A percentile compares a stretch with the other conserved stretches of the same genome.
Evolutionary conservation across 2,329 filamentous ascomycete genomes (phyloP).

Genomic region (Trichoderma citrinoviride): DNA sequence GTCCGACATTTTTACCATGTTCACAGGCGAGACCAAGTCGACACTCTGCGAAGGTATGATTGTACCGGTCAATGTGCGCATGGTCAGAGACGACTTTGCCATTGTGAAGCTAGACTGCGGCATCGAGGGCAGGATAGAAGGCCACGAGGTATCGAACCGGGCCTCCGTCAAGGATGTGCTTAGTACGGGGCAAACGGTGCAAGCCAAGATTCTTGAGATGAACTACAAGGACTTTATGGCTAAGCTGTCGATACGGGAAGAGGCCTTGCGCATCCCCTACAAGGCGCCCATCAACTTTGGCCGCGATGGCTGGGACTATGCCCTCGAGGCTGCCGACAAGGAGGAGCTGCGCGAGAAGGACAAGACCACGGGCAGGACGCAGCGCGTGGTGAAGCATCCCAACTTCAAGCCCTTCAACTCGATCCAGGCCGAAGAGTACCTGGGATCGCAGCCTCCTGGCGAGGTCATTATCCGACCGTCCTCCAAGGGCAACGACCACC

Average conservation of each 20-base stretch:
- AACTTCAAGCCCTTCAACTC: constrained; percentile 93
- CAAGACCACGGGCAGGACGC: constrained; percentile 76
- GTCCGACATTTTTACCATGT: constrained; percentile 90
- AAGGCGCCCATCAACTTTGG: constrained; percentile 67
- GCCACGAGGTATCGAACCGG: constrained; percentile 75
- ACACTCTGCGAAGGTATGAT: constrained; percentile 88
- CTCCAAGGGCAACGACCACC: constrained; percentile 90
- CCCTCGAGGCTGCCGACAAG: constrained; percentile 75
- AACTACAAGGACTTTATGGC: constrained; percentile 83
- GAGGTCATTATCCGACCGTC: constrained; percentile 95
- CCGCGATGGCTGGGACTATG: constrained; percentile 82
- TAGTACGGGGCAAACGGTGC: constrained; percentile 76
- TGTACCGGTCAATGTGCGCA: constrained; percentile 80
- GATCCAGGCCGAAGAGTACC: constrained; percentile 86
- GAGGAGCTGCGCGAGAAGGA: constrained; percentile 85
- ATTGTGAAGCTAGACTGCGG: constrained; percentile 93
- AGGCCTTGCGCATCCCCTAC: constrained; percentile 71
- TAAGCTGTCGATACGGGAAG: constrained; percentile 81
- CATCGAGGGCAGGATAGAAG: constrained; percentile 82
- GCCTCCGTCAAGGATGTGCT: constrained; percentile 71
- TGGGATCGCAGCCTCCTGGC: constrained; percentile 79
- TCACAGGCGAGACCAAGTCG: constrained; percentile 87
- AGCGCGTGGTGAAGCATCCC: constrained; percentile 96
- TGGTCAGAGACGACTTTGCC: constrained; percentile 88
- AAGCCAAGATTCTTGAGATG: constrained; percentile 82